Evolutionary conservation across 306 rosid species (phyloP).

Genomic region (Gastrolobium bilobum): DNA sequence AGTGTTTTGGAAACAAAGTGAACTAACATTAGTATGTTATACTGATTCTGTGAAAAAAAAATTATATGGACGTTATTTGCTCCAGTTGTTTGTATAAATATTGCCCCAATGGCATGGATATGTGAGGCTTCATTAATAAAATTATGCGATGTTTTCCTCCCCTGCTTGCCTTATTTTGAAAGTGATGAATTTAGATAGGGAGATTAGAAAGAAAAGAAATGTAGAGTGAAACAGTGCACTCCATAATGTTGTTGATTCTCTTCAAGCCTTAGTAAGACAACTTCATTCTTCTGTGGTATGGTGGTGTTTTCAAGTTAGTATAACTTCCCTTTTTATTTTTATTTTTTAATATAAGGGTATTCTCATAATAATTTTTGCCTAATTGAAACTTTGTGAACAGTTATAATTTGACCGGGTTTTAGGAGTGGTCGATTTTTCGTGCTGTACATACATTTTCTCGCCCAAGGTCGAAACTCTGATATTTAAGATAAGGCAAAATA

Average conservation of each 20-base stretch:
- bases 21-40: constrained; percentile 7
- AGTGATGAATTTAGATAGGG: not conserved
- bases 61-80: constrained; percentile 7
- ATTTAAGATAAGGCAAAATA: too few relatives aligned
- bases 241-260: too few relatives aligned
- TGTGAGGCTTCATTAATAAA: not conserved
- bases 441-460: too few relatives aligned
- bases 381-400: too few relatives aligned
- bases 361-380: too few relatives aligned
- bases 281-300: not conserved
- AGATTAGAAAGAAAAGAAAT: not conserved
- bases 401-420: too few relatives aligned
- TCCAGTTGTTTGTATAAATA: not conserved
- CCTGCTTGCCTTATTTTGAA: not conserved
- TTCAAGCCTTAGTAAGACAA: not conserved
- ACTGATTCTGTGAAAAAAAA: not conserved
- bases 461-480: too few relatives aligned
- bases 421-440: too few relatives aligned
- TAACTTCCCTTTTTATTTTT: too few relatives aligned
- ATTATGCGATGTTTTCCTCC: not conserved
- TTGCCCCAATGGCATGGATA: constrained; percentile 2
- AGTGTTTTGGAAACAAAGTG: constrained; percentile 40
- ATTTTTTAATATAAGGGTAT: too few relatives aligned
- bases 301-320: not conserved
- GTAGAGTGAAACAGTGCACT: too few relatives aligned